Evolutionary conservation across 208 protist genomes (phyloP).

Genomic region (Leishmania tropica): DNA sequence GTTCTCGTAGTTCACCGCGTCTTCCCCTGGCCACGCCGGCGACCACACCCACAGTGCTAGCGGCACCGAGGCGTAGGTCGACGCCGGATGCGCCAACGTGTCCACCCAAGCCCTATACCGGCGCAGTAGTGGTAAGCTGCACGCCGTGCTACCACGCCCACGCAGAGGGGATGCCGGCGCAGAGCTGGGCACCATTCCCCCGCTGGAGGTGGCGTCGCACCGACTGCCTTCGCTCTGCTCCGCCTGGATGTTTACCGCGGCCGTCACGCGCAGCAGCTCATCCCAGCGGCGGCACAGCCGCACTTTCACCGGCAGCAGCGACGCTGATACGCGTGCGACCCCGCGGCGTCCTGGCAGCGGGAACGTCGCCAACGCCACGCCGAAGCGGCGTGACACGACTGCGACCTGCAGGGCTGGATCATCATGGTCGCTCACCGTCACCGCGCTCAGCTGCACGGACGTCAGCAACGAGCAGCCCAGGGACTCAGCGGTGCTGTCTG

Average conservation of each 20-base stretch:
- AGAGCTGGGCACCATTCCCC: neutral
- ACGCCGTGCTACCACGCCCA: conserved; percentile 5
- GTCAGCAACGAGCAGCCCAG: conserved; percentile 23
- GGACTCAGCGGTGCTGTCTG: conserved; percentile 20
- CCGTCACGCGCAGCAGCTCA: conserved; percentile 24
- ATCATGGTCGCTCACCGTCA: conserved; percentile 32
- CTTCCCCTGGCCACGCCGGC: conserved; percentile 15
- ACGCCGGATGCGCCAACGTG: conserved; percentile 13
- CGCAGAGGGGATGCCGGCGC: neutral
- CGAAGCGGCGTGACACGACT: conserved; percentile 35
- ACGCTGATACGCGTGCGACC: conserved; percentile 18
- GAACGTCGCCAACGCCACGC: conserved; percentile 37
- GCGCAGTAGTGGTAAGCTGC: conserved; percentile 17
- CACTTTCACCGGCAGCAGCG: conserved; percentile 28
- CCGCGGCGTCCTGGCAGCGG: conserved; percentile 30
- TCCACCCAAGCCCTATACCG: conserved; percentile 29
- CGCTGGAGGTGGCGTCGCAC: conserved; percentile 10
- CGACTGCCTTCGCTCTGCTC: conserved; percentile 15
- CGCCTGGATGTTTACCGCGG: conserved; percentile 13
- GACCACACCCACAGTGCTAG: conserved; percentile 36
- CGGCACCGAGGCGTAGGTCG: conserved; percentile 29
- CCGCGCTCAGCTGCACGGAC: conserved; percentile 36
- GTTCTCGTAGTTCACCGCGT: neutral
- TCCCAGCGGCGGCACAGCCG: conserved; percentile 26
- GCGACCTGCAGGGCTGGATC: conserved; percentile 39